phyloP scores from a whole-genome alignment of 768 basidiomycete species.

The Auricularia sp. region DNA sequence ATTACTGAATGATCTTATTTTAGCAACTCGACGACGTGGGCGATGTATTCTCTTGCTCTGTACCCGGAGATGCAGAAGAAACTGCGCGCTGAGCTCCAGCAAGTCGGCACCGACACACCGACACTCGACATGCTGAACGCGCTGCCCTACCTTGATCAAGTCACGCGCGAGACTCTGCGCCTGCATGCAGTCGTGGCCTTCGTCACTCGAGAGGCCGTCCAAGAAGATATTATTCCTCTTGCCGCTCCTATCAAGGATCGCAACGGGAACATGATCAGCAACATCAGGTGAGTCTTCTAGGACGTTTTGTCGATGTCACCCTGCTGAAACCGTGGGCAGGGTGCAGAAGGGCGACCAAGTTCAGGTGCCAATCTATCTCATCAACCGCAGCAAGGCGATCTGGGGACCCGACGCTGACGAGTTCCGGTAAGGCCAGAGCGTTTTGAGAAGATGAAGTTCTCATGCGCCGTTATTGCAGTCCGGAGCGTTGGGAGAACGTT shows the following conservation, averaged over 20 bases:
- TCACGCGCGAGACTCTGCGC: slow-evolving; percentile 3
- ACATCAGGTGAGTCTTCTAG: slow-evolving; percentile 10
- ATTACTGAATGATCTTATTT: background rate
- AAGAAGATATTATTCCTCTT: slow-evolving; percentile 3
- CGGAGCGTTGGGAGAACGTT: slow-evolving; percentile 4
- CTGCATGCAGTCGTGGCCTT: background rate
- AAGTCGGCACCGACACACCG: background rate
- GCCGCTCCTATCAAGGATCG: slow-evolving; percentile 19
- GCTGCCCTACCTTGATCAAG: slow-evolving; percentile 4
- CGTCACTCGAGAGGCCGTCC: background rate
- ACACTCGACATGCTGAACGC: slow-evolving; percentile 5
- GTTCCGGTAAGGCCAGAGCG: slow-evolving; percentile 33
- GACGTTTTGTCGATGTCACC: background rate
- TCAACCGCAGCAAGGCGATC: slow-evolving; percentile 42
- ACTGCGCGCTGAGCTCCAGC: slow-evolving; percentile 23
- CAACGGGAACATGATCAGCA: slow-evolving; percentile 9
- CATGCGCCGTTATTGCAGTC: background rate
- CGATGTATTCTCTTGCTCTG: slow-evolving; percentile 21
- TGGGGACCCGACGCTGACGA: slow-evolving; percentile 60
- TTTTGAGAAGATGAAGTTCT: background rate
- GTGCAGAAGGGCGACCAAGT: slow-evolving; percentile 43
- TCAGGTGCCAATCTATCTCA: slow-evolving; percentile 47
- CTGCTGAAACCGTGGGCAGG: slow-evolving; percentile 17
- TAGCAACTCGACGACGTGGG: slow-evolving; percentile 17
- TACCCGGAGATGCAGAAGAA: slow-evolving; percentile 23